These are phyloP conservation scores for Ramaria sp. DNA, from an alignment of 768 basidiomycete genomes.

Conservation along the genomic window DNA sequence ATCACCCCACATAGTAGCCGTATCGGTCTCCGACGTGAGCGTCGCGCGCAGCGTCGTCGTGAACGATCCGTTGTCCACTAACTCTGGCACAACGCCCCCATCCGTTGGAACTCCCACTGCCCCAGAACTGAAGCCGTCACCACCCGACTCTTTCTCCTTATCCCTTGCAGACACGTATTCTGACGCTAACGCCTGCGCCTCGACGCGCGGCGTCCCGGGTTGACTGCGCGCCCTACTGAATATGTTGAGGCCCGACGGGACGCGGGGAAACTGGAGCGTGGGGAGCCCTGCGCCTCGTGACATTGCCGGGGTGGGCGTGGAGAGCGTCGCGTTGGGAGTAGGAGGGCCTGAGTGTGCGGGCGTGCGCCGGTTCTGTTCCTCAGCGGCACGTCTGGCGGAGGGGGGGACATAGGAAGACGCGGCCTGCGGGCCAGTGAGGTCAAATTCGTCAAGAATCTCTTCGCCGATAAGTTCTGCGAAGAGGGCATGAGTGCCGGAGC, in stretches of 20 bases:
- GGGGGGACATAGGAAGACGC: slow-evolving; percentile 31
- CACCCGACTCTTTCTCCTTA: neutral
- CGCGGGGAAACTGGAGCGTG: slow-evolving; percentile 12
- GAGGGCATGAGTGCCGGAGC: neutral
- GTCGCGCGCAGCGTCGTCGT: neutral
- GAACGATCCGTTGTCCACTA: neutral
- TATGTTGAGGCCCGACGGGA: slow-evolving; percentile 13
- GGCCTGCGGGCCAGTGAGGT: slow-evolving; percentile 52
- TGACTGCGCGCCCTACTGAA: slow-evolving; percentile 18
- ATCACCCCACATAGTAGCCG: neutral
- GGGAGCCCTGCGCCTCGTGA: neutral
- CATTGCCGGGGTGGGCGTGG: neutral
- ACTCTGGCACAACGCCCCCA: neutral
- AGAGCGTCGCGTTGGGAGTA: slow-evolving; percentile 13
- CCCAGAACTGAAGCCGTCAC: neutral
- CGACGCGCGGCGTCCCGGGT: slow-evolving; percentile 8
- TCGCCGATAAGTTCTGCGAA: slow-evolving; percentile 76
- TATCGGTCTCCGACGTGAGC: slow-evolving; percentile 1
- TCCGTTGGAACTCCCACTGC: too few species aligned
- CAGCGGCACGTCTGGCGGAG: slow-evolving; percentile 12
- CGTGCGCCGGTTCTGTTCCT: slow-evolving; percentile 2
- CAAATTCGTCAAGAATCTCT: slow-evolving; percentile 89
- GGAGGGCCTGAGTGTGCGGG: slow-evolving; percentile 13
- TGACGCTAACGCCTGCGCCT: neutral
- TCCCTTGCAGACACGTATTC: neutral